Conservation (phyloP, 805 yeast genomes). For the Candida ascalaphidarum region DNA sequence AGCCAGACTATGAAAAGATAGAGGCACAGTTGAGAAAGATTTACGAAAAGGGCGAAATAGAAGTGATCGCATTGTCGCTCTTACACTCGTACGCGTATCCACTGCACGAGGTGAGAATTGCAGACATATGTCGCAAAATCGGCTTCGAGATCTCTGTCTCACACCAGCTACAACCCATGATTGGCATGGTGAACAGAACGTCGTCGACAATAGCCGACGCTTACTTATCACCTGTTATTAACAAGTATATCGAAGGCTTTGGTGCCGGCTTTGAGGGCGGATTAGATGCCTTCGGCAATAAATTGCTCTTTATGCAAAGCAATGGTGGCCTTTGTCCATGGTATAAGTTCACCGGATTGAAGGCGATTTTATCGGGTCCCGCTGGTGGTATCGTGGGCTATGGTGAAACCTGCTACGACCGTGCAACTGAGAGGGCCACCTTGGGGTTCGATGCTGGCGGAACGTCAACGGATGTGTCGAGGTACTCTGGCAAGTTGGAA, state of each 20-base stretch:
- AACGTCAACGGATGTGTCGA: constrained; percentile 37
- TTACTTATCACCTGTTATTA: constrained; percentile 31
- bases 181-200: constrained; percentile 32
- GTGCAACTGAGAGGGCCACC: constrained; percentile 15
- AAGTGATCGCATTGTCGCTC: constrained; percentile 23
- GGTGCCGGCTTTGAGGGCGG: constrained; percentile 35
- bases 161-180: constrained; percentile 35
- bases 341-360: constrained; percentile 72
- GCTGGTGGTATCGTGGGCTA: constrained; percentile 98
- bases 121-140: constrained; percentile 22
- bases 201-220: constrained; percentile 39
- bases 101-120: constrained; percentile 26
- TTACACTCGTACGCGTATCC: constrained; percentile 35
- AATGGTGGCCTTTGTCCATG: constrained; percentile 94
- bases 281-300: constrained; percentile 34
- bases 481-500: constrained; percentile 30
- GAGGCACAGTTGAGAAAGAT: constrained; percentile 15
- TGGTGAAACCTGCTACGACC: constrained; percentile 68
- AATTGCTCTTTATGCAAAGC: constrained; percentile 86
- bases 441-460: constrained; percentile 39
- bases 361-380: constrained; percentile 89
- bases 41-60: constrained; percentile 10
- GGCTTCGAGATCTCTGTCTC: constrained; percentile 34
- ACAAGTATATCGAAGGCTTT: constrained; percentile 24
- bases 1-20: constrained; percentile 19